These are phyloP conservation scores for Pleurozium schreberi DNA, from an alignment of 225 moss, liverwort and hornwort species.

Conservation along the genomic window DNA sequence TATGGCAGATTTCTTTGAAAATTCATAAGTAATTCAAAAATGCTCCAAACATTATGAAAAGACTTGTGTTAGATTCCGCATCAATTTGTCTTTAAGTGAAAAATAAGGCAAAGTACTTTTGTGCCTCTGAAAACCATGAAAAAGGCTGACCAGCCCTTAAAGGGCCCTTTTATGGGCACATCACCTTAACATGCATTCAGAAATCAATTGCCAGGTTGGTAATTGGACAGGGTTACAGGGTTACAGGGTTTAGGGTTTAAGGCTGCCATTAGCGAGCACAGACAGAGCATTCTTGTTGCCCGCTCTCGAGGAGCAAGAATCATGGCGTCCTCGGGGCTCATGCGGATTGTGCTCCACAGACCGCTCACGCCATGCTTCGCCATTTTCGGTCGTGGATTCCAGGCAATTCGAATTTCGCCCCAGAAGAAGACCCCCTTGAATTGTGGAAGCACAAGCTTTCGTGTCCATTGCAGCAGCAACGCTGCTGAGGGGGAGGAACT, in stretches of 20 bases:
- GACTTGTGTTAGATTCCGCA: too few species aligned
- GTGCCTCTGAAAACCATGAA: too few species aligned
- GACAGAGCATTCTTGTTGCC: neutral
- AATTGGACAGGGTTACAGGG: neutral
- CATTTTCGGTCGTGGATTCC: neutral
- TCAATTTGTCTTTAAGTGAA: too few species aligned
- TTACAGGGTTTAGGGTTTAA: constrained; percentile 2
- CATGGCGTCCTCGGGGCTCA: constrained; percentile 11
- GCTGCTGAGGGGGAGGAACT: constrained; percentile 19
- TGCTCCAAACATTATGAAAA: too few species aligned
- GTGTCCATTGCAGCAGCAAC: neutral
- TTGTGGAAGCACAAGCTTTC: neutral
- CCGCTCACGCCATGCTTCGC: neutral
- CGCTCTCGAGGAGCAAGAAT: neutral
- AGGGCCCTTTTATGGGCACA: too few species aligned
- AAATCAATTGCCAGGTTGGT: neutral
- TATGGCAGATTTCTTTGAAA: too few species aligned
- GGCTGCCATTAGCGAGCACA: neutral
- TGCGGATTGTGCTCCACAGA: constrained; percentile 13
- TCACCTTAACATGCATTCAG: too few species aligned
- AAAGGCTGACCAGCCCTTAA: too few species aligned
- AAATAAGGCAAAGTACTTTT: too few species aligned
- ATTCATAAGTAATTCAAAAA: too few species aligned
- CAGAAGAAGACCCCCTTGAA: neutral
- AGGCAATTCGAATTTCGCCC: neutral